Evolutionary conservation across 306 rosid genomes (phyloP), one percentile per base, ranked within the genome.

Genomic region (Pyrus betulifolia): DNA sequence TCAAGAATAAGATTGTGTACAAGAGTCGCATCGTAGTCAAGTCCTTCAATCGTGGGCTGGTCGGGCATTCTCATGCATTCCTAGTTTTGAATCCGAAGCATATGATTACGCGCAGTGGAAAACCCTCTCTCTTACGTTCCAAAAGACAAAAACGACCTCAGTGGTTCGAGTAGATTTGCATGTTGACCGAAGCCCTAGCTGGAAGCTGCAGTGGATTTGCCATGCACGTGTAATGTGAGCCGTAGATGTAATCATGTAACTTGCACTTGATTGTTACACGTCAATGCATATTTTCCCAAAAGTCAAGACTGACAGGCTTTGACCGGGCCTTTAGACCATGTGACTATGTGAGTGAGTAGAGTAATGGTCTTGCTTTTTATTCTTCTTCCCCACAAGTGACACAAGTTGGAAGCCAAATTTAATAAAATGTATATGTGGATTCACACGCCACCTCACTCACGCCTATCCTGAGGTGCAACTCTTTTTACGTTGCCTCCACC

Each of bases 391-490:
- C 5, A 30, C 68, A 17, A 63, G 44, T 63, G 23, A 19, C 55
- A 49, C 55, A 15, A 66, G 45, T 21, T 66, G 13, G 25, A 66
- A 31, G 1, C 13, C 18, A 21, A 66, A 35, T 14, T 28, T 14
- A 3, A 66, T 40, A 9, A 40, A 40, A 15, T 15, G 8, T 15
- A 46, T 4, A 49, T 5, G 65, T 42, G 58, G 77, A 80, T 44
- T 69, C 25, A 65, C 90, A 84, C 86, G 88, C 84, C 83, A 82
- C 27, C 83, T 70, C 72, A 74, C 23, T 70, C 75, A 31, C 75
- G 42, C 81, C 18, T 74, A n/a, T 42, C 27, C 71, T 61, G 66
- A 27, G 72, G 77, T 71, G 72, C 66, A 72, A 64, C 72, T 64
- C 57, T 63, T 71, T 78, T 71, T 38, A 71, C 82, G 74, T 65